Conservation (phyloP, 1,139 yeast genomes). For the Saccharomyces hybrid region DNA sequence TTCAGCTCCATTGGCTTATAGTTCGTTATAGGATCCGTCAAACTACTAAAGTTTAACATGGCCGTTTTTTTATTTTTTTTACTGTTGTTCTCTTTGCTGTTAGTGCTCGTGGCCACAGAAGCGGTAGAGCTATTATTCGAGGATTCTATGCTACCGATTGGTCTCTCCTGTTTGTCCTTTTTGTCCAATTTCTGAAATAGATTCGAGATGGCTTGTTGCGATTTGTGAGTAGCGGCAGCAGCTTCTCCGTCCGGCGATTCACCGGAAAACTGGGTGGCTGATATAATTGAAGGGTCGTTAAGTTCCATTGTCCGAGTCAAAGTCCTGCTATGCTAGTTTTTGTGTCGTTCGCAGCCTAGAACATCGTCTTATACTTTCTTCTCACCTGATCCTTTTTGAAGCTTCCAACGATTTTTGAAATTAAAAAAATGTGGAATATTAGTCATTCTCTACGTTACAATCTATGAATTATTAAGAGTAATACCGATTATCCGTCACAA, state of each 20-base stretch:
- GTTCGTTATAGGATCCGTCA: conserved; percentile 8
- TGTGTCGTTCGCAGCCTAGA: background rate
- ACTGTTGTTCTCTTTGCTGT: background rate
- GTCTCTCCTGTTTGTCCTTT: background rate
- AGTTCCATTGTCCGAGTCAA: conserved; percentile 2
- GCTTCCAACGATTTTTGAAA: background rate
- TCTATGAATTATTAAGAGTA: background rate
- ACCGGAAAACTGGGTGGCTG: background rate
- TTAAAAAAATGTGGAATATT: background rate
- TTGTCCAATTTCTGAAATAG: background rate
- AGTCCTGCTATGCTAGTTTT: background rate
- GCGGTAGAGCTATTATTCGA: background rate
- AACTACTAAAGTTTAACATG: background rate
- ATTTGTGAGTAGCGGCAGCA: background rate
- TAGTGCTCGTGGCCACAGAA: background rate
- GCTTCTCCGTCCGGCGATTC: background rate
- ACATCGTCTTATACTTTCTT: background rate
- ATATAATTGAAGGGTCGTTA: conserved; percentile 6
- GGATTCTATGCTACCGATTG: background rate
- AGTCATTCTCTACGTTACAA: background rate
- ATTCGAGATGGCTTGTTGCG: background rate
- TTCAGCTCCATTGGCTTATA: conserved; percentile 18
- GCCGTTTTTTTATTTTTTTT: background rate
- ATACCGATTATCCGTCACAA: background rate
- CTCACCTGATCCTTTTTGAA: conserved; percentile 1